Percentiles rank a stretch among this genome's conserved stretches.
These are phyloP conservation scores for Selenicereus undatus DNA, from an alignment of 148 eudicot species.

Conservation along the genomic window DNA sequence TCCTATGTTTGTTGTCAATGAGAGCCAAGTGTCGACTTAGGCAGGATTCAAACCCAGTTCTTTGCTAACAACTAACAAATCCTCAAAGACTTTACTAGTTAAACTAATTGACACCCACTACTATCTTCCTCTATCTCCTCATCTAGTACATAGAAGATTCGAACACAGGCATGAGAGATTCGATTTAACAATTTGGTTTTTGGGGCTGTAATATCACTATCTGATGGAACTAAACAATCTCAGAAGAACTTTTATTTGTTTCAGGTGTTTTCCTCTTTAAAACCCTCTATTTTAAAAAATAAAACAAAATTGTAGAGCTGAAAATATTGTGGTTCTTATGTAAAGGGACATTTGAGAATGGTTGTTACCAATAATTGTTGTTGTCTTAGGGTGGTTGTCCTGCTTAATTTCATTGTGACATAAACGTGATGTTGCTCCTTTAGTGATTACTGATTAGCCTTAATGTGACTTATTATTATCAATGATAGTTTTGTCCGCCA, in stretches of 20 bases:
- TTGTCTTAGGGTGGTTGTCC: background rate
- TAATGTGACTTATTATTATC: slow-evolving; percentile 11
- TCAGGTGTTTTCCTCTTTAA: background rate
- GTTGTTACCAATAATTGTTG: slow-evolving; percentile 19
- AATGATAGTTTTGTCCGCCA: slow-evolving; percentile 11
- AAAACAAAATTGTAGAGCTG: too few relatives aligned
- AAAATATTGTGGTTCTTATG: slow-evolving; percentile 24
- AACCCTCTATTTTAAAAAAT: too few relatives aligned
- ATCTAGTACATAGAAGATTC: background rate
- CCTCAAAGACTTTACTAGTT: too few relatives aligned
- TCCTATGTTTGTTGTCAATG: too few relatives aligned
- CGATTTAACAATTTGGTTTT: background rate
- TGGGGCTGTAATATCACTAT: slow-evolving; percentile 1
- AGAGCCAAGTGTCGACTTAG: too few relatives aligned
- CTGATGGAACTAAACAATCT: slow-evolving; percentile 1
- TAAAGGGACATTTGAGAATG: background rate
- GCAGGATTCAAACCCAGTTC: too few relatives aligned
- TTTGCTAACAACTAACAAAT: too few relatives aligned
- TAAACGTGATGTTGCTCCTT: background rate
- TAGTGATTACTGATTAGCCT: background rate
- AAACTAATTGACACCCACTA: too few relatives aligned
- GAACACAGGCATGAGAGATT: background rate
- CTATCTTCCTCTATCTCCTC: background rate
- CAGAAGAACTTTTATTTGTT: background rate
- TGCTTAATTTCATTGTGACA: background rate